Evolutionary conservation across 2,329 filamentous ascomycete genomes (phyloP).

Genomic region (Monosporascus sp.): DNA sequence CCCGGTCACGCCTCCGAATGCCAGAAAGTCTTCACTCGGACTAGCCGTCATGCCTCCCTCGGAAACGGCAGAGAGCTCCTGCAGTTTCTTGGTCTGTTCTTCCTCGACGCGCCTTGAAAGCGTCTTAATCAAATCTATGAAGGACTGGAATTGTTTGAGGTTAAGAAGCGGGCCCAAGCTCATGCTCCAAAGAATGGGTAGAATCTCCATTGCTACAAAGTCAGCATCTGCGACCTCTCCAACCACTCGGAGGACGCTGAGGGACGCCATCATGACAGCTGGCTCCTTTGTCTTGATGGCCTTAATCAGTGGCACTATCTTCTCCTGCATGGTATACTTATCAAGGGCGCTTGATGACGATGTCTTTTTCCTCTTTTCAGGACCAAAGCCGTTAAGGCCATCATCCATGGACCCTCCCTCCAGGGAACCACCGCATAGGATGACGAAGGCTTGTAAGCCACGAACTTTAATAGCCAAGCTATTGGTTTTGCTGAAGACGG

Average conservation of each 20-base stretch:
- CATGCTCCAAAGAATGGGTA: conserved; percentile 89
- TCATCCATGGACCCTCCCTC: conserved; percentile 51
- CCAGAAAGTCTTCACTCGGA: conserved; percentile 62
- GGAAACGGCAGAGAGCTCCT: conserved; percentile 66
- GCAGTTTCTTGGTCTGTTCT: conserved; percentile 82
- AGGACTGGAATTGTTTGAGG: conserved; percentile 79
- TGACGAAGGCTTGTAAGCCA: conserved; percentile 82
- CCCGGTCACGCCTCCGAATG: conserved; percentile 62
- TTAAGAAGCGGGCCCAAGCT: conserved; percentile 84
- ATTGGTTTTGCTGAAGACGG: conserved; percentile 87
- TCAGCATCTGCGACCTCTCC: conserved; percentile 79
- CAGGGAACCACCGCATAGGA: conserved; percentile 74
- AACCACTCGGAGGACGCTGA: conserved; percentile 79
- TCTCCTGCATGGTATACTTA: conserved; percentile 98
- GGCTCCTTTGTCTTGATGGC: conserved; percentile 97
- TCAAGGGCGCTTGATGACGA: conserved; percentile 76
- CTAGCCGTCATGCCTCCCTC: conserved; percentile 42
- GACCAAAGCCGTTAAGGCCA: conserved; percentile 67
- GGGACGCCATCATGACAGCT: conserved; percentile 90
- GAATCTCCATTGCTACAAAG: conserved; percentile 84
- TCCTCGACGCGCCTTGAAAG: conserved; percentile 77
- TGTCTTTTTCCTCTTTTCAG: conserved; percentile 53
- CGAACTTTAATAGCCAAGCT: conserved; percentile 93
- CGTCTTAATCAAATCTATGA: conserved; percentile 82
- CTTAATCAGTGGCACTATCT: conserved; percentile 84